A percentile compares a stretch with the other conserved stretches of the same genome.
These are phyloP conservation scores for Cladosporium colombiae DNA, from an alignment of 2,329 filamentous ascomycete species.

Conservation along the genomic window DNA sequence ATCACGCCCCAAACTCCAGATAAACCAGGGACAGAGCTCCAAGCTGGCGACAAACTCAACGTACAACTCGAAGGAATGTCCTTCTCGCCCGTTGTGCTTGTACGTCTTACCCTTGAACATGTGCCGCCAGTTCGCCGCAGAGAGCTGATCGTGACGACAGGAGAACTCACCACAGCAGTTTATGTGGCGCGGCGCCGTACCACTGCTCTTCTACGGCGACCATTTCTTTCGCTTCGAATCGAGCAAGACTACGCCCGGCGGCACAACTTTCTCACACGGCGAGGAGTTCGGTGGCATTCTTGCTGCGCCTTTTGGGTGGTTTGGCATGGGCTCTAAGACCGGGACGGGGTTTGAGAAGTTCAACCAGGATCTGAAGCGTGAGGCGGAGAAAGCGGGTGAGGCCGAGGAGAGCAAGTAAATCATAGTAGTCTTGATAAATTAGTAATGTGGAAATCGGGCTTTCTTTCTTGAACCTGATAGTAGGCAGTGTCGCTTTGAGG, in stretches of 20 bases:
- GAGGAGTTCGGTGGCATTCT: constrained; percentile 25
- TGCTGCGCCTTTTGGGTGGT: constrained; percentile 19
- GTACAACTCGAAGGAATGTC: constrained; percentile 23
- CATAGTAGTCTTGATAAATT: no score
- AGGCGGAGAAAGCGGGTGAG: constrained; percentile 21
- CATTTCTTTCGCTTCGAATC: constrained; percentile 25
- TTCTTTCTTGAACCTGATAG: no score
- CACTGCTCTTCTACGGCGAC: constrained; percentile 23
- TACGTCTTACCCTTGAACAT: not conserved
- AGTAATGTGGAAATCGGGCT: no score
- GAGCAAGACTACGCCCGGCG: constrained; percentile 20
- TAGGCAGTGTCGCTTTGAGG: no score
- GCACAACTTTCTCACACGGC: constrained; percentile 25
- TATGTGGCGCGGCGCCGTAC: constrained; percentile 24
- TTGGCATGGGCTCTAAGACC: constrained; percentile 11
- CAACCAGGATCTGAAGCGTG: constrained; percentile 26
- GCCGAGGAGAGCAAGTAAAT: not conserved
- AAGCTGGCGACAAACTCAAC: constrained; percentile 23
- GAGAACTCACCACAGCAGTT: constrained; percentile 18
- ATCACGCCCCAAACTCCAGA: constrained; percentile 13
- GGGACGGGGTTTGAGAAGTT: constrained; percentile 24
- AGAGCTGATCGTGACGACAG: not conserved
- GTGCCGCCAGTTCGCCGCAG: no score
- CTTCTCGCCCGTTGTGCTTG: constrained; percentile 22
- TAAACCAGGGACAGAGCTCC: constrained; percentile 1